Conservation (phyloP, 2,329 filamentous ascomycete species). For the Fusarium sororula region DNA sequence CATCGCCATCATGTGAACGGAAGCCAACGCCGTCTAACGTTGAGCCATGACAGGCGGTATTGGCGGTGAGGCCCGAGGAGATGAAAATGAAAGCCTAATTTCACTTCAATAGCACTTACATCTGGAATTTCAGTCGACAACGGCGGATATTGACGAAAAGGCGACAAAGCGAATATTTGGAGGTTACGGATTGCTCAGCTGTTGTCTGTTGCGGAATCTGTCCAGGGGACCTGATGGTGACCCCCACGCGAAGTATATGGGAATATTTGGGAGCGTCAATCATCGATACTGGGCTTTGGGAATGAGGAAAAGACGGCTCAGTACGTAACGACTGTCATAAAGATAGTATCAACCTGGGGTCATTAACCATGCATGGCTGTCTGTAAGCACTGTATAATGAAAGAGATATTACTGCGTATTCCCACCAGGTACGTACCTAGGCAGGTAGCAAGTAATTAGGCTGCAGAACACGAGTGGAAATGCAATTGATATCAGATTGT, state of each 20-base stretch:
- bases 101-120: background rate
- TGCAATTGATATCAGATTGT: background rate
- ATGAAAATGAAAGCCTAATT: background rate
- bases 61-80: slow-evolving; percentile 25
- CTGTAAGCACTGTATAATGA: background rate
- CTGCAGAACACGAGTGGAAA: background rate
- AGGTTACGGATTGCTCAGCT: background rate
- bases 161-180: background rate
- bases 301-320: background rate
- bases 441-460: background rate
- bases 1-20: slow-evolving; percentile 25
- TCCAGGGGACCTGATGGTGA: background rate
- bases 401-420: background rate
- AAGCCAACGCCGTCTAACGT: background rate
- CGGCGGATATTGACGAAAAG: background rate
- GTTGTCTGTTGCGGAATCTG: background rate
- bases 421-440: background rate
- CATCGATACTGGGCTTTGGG: background rate
- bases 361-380: background rate
- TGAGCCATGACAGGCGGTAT: background rate
- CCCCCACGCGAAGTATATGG: background rate
- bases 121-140: slow-evolving; percentile 2
- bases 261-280: background rate
- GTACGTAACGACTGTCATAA: background rate
- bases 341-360: background rate